Conservation (phyloP, 2,329 filamentous ascomycete species). For the Zymoseptoria pseudotritici region DNA sequence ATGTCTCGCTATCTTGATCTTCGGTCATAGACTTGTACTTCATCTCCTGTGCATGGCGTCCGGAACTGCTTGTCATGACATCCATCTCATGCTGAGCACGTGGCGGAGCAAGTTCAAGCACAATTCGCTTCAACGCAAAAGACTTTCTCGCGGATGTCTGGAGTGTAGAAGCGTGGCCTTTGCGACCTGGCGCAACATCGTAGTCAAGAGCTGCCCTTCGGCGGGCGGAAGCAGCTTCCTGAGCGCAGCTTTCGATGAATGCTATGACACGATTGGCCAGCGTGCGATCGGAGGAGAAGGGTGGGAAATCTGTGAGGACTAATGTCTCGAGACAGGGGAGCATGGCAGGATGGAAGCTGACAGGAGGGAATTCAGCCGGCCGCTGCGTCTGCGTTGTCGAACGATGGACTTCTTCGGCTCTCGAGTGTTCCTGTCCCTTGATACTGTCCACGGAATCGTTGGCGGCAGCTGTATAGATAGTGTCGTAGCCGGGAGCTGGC, state of each 20-base stretch:
- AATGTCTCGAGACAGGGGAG: slow-evolving; percentile 48
- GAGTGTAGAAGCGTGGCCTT: slow-evolving; percentile 41
- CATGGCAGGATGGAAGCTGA: slow-evolving; percentile 46
- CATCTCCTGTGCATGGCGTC: slow-evolving; percentile 41
- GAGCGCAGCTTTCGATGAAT: slow-evolving; percentile 51
- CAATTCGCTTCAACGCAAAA: slow-evolving; percentile 49
- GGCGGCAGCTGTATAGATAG: not conserved
- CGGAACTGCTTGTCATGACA: slow-evolving; percentile 22
- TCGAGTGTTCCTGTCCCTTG: not conserved
- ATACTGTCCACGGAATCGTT: not conserved
- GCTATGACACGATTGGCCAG: slow-evolving; percentile 42
- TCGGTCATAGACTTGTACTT: slow-evolving; percentile 50
- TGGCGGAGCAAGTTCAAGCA: slow-evolving; percentile 47
- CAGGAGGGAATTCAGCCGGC: not conserved
- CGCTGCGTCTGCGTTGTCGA: not conserved
- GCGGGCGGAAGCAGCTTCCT: slow-evolving; percentile 46
- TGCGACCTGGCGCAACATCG: slow-evolving; percentile 50
- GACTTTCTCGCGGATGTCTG: slow-evolving; percentile 32
- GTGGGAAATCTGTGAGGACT: slow-evolving; percentile 50
- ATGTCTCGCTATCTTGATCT: slow-evolving; percentile 51
- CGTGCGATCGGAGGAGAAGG: slow-evolving; percentile 25
- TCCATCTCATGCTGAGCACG: slow-evolving; percentile 7
- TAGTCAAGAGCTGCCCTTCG: slow-evolving; percentile 51
- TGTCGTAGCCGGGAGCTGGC: not conserved
- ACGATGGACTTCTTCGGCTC: not conserved